These are phyloP conservation scores for Candida sp. DNA, from an alignment of 1,139 yeast species.

Conservation along the genomic window DNA sequence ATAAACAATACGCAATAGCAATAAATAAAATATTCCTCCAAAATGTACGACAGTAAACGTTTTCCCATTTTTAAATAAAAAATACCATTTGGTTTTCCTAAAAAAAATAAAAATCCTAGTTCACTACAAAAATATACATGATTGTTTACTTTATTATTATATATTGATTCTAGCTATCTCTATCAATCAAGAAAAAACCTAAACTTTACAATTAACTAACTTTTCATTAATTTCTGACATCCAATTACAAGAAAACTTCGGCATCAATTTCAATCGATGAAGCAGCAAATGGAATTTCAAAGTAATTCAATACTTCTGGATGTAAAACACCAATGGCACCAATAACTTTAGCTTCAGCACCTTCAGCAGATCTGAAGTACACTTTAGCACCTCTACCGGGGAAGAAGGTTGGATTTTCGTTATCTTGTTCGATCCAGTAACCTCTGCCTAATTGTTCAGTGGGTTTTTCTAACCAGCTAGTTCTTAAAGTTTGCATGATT, in stretches of 20 bases:
- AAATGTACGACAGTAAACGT: too few relatives aligned
- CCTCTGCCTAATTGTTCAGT: conserved; percentile 59
- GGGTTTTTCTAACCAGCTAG: conserved; percentile 72
- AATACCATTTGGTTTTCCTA: too few relatives aligned
- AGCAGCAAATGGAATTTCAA: conserved; percentile 92
- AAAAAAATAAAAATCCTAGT: too few relatives aligned
- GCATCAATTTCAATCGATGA: conserved; percentile 88
- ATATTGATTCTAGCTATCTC: conserved; percentile 27
- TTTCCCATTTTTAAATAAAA: too few relatives aligned
- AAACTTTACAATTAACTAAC: too few relatives aligned
- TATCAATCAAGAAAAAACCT: conserved; percentile 8
- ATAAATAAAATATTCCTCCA: too few relatives aligned
- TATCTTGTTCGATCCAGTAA: conserved; percentile 78
- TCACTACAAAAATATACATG: too few relatives aligned
- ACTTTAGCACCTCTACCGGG: conserved; percentile 97
- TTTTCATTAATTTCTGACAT: background rate
- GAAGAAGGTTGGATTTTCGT: conserved; percentile 72
- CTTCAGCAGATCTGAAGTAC: conserved; percentile 63
- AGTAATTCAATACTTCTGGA: conserved; percentile 84
- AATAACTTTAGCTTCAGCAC: conserved; percentile 53
- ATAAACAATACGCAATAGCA: too few relatives aligned
- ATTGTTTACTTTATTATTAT: background rate
- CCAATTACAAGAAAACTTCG: conserved; percentile 57
- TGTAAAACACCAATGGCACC: conserved; percentile 94
- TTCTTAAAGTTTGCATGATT: conserved; percentile 93